Conservation (phyloP, 164 flowering plant species). For the Tinospora cordifolia region DNA sequence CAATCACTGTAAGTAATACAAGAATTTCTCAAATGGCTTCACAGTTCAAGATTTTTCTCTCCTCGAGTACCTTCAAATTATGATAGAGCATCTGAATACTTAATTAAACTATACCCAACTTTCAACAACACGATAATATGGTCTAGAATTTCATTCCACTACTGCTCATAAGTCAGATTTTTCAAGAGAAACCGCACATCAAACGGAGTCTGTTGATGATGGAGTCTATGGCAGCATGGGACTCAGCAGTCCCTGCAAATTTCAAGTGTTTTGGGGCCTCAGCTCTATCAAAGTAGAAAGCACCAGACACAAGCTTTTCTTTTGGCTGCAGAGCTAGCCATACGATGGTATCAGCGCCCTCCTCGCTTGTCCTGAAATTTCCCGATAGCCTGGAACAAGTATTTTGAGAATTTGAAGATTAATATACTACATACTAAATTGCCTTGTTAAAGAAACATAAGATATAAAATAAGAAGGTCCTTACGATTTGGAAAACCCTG, state of each 20-base stretch:
- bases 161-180: neutral
- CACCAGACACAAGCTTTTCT: conserved; percentile 63
- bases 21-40: too few relatives aligned
- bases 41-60: too few relatives aligned
- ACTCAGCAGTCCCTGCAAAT: conserved; percentile 50
- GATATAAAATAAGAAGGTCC: neutral
- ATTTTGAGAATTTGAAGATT: neutral
- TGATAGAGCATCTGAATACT: too few relatives aligned
- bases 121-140: neutral
- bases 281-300: conserved; percentile 82
- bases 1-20: too few relatives aligned
- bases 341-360: conserved; percentile 82
- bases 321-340: conserved; percentile 90
- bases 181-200: conserved; percentile 26
- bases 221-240: conserved; percentile 48
- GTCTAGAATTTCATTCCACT: neutral
- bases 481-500: conserved; percentile 57
- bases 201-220: conserved; percentile 41
- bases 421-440: neutral
- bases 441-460: neutral
- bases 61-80: neutral
- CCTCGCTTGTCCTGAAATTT: conserved; percentile 66
- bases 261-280: conserved; percentile 72
- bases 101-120: neutral
- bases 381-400: conserved; percentile 47